Conservation (phyloP, 345 rosid genomes). For the Conringia planisiliqua region DNA sequence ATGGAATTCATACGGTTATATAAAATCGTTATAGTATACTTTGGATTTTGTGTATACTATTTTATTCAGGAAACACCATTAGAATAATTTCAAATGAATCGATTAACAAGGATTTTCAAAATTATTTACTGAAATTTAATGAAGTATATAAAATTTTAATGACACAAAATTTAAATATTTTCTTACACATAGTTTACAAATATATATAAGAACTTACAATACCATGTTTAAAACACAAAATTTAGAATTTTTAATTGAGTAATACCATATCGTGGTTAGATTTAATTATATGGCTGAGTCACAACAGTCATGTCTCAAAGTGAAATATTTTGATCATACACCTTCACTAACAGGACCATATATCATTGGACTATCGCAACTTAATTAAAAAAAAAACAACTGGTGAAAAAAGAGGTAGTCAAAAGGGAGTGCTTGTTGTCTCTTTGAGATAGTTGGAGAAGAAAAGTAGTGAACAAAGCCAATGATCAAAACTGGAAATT, state of each 20-base stretch:
- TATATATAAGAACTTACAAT: not conserved
- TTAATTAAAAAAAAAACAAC: not conserved
- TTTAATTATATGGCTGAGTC: not conserved
- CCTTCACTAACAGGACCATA: not conserved
- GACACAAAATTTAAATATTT: no score
- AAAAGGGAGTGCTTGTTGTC: constrained; percentile 22
- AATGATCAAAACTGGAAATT: constrained; percentile 19
- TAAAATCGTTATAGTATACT: not conserved
- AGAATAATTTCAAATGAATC: not conserved
- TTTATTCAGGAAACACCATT: not conserved
- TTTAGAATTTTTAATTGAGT: not conserved
- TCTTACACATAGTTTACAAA: not conserved
- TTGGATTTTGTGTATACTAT: not conserved
- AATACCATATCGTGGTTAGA: not conserved
- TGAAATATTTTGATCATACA: not conserved
- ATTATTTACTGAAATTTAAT: not conserved
- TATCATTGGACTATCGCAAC: constrained; percentile 4
- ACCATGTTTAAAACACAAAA: not conserved
- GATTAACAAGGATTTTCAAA: not conserved
- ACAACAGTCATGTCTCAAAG: not conserved
- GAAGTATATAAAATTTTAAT: no score
- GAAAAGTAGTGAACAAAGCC: constrained; percentile 6
- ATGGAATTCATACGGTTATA: not conserved
- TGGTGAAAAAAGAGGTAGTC: not conserved
- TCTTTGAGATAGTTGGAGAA: constrained; percentile 13